Evolutionary conservation across 108 stramenopile genomes (phyloP).

Genomic region (Fragilariopsis cylindrus): DNA sequence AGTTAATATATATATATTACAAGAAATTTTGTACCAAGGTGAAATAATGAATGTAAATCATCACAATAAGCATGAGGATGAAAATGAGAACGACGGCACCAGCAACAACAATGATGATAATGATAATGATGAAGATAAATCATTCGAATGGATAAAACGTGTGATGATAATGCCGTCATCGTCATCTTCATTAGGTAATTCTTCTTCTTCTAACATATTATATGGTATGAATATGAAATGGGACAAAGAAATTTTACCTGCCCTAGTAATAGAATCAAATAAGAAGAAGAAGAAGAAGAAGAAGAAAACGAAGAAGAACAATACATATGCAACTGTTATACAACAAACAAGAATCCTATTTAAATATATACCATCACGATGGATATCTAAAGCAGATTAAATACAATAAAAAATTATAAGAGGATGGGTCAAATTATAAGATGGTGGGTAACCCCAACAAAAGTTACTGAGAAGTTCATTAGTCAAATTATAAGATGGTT

Average conservation of each 20-base stretch:
- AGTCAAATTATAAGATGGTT: too few species aligned
- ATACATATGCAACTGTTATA: not conserved
- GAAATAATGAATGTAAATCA: not conserved
- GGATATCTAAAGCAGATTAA: not conserved
- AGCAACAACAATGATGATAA: not conserved
- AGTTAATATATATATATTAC: slow-evolving; percentile 36
- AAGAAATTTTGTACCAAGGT: slow-evolving; percentile 18
- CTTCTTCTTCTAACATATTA: not conserved
- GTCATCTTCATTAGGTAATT: not conserved
- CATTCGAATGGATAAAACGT: not conserved
- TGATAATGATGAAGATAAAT: not conserved
- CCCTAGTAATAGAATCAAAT: not conserved
- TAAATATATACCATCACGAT: not conserved
- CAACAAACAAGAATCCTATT: not conserved
- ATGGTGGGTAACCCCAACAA: too few species aligned
- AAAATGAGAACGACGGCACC: not conserved
- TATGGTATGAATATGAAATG: not conserved
- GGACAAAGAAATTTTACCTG: not conserved
- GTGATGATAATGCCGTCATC: not conserved
- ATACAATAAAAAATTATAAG: too few species aligned
- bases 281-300: not conserved
- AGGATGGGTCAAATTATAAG: too few species aligned
- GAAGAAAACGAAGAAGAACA: not conserved
- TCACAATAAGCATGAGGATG: not conserved
- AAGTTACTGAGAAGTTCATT: too few species aligned